Percentiles rank a stretch among this genome's conserved stretches.
Conservation (phyloP, 306 rosid species). For the Comarum palustre region DNA sequence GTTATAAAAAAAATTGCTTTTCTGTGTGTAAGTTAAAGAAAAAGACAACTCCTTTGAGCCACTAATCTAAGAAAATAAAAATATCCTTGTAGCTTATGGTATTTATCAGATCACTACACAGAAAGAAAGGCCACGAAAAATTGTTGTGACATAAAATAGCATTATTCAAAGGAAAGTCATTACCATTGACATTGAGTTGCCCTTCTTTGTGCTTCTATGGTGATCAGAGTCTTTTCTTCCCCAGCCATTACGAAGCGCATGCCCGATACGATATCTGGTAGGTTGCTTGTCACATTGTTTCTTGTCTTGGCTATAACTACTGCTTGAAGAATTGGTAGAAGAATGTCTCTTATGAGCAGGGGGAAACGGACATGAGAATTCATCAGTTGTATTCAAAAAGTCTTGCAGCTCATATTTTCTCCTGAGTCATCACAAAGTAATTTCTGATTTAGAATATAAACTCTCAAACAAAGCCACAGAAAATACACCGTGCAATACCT, state of each 20-base stretch:
- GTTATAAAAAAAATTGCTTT: not conserved
- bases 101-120: not conserved
- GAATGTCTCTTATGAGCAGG: conserved; percentile 42
- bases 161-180: conserved; percentile 19
- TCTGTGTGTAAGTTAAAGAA: not conserved
- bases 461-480: conserved; percentile 3
- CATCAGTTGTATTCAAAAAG: conserved; percentile 36
- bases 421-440: conserved; percentile 47
- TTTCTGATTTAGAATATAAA: conserved; percentile 19
- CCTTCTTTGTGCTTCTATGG: conserved; percentile 51
- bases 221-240: conserved; percentile 72
- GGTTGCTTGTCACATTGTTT: conserved; percentile 46
- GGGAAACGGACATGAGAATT: conserved; percentile 33
- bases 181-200: conserved; percentile 59
- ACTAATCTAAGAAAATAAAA: not conserved
- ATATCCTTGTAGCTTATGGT: not conserved
- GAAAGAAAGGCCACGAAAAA: not conserved
- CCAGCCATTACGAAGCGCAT: conserved; percentile 68
- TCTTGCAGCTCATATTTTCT: conserved; percentile 71
- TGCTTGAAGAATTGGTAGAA: conserved; percentile 29
- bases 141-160: not conserved
- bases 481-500: conserved; percentile 43
- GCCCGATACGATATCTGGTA: conserved; percentile 58
- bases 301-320: conserved; percentile 37
- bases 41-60: not conserved